phyloP scores from a whole-genome alignment of 2,329 filamentous ascomycete genomes.

The Ophiostoma fasciatum region DNA sequence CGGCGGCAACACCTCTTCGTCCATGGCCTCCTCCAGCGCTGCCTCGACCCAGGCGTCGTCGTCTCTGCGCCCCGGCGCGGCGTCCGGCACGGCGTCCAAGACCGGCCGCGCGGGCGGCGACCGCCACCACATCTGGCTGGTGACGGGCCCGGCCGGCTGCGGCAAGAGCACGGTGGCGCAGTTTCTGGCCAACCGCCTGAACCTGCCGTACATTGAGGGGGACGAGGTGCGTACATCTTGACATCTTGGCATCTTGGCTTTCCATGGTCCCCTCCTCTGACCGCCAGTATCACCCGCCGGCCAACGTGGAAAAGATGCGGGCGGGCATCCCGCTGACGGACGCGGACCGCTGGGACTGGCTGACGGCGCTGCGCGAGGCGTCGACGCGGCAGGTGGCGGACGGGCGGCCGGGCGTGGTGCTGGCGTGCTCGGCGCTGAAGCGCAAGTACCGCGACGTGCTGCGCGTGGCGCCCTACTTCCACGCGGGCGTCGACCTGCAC shows the following conservation, averaged over 20 bases:
- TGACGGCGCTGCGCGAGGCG: slow-evolving; percentile 60
- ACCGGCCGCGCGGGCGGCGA: no score
- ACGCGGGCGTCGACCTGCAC: slow-evolving; percentile 61
- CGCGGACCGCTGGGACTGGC: slow-evolving; percentile 95
- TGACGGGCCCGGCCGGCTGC: slow-evolving; percentile 65
- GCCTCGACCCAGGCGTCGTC: no score
- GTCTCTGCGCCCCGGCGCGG: no score
- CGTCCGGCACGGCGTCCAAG: no score
- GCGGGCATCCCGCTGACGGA: slow-evolving; percentile 74
- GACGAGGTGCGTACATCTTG: slow-evolving; percentile 43
- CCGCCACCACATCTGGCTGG: slow-evolving; percentile 66
- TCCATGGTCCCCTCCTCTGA: slow-evolving; percentile 1
- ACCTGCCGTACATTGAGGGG: slow-evolving; percentile 60
- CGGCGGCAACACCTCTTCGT: no score
- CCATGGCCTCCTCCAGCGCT: no score
- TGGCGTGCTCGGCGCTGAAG: slow-evolving; percentile 93
- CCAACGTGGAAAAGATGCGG: slow-evolving; percentile 87
- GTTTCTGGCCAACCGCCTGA: slow-evolving; percentile 45
- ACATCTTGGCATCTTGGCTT: slow-evolving; percentile 6
- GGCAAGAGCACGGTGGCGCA: slow-evolving; percentile 65
- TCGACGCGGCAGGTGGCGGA: slow-evolving; percentile 39
- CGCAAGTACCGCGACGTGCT: slow-evolving; percentile 93
- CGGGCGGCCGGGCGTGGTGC: slow-evolving; percentile 62
- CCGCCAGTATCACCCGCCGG: slow-evolving; percentile 52
- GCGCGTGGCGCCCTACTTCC: slow-evolving; percentile 63